Conservation (phyloP, 495 filamentous ascomycete genomes). For the Tuber magnatum region DNA sequence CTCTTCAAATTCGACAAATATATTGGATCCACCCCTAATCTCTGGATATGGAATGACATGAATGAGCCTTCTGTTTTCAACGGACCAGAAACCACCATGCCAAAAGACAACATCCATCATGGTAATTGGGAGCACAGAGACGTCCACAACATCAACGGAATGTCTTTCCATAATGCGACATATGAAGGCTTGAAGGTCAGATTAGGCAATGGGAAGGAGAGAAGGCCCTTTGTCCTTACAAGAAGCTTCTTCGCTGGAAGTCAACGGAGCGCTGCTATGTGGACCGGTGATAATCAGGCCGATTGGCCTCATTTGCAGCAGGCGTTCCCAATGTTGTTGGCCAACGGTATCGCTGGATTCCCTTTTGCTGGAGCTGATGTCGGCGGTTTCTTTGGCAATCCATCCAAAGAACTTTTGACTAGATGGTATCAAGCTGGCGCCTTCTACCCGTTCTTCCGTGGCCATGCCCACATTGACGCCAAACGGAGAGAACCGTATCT, state of each 20-base stretch:
- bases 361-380: conserved; percentile 95
- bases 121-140: conserved; percentile 96
- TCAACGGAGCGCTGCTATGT: conserved; percentile 88
- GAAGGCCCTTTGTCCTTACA: conserved; percentile 84
- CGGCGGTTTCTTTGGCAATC: conserved; percentile 96
- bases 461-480: conserved; percentile 94
- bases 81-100: conserved; percentile 94
- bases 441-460: conserved; percentile 98
- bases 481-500: conserved; percentile 91
- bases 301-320: conserved; percentile 83
- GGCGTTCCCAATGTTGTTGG: conserved; percentile 84
- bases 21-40: conserved; percentile 71
- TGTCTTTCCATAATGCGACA: conserved; percentile 90
- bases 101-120: conserved; percentile 89
- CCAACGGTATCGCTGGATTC: conserved; percentile 84
- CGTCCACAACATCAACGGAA: conserved; percentile 87
- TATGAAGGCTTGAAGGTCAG: conserved; percentile 73
- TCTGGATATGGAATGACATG: conserved; percentile 99
- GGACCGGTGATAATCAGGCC: conserved; percentile 96
- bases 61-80: conserved; percentile 99
- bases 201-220: conserved; percentile 63
- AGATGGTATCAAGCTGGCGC: conserved; percentile 96
- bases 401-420: conserved; percentile 77
- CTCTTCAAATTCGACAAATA: conserved; percentile 83
- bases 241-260: conserved; percentile 84